A percentile compares a stretch with the other conserved stretches of the same genome.
Conservation (phyloP, 1,139 yeast genomes). For the Yamadazyma triangularis region DNA sequence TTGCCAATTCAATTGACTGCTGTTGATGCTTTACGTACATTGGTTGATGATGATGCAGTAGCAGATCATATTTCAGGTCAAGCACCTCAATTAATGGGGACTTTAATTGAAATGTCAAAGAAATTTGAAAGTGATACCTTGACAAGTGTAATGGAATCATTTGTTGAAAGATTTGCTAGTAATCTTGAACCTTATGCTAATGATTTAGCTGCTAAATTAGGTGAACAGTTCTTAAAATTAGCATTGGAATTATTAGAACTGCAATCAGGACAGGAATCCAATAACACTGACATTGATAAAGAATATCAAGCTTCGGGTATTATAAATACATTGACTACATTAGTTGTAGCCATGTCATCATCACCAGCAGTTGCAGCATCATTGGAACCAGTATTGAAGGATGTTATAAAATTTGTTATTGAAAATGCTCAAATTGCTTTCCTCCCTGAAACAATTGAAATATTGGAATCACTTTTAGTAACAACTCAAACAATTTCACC, state of each 20-base stretch:
- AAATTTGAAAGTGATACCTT: constrained; percentile 50
- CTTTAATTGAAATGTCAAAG: constrained; percentile 47
- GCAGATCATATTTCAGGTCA: constrained; percentile 44
- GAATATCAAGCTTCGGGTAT: constrained; percentile 53
- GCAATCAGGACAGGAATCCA: constrained; percentile 17
- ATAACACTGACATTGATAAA: constrained; percentile 34
- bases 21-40: constrained; percentile 49
- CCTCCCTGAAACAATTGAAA: constrained; percentile 45
- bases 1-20: constrained; percentile 51
- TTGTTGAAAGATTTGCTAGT: constrained; percentile 49
- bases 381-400: constrained; percentile 36
- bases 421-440: constrained; percentile 47
- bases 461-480: constrained; percentile 44
- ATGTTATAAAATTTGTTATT: constrained; percentile 41
- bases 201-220: constrained; percentile 45
- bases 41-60: constrained; percentile 45
- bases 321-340: constrained; percentile 46
- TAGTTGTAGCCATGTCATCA: constrained; percentile 48
- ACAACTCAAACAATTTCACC: constrained; percentile 40
- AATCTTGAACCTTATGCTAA: constrained; percentile 54
- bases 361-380: constrained; percentile 41
- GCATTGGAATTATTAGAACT: constrained; percentile 42
- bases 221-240: constrained; percentile 41
- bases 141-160: constrained; percentile 52
- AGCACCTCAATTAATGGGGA: constrained; percentile 51